Evolutionary conservation across 305 asterid species (phyloP), one percentile per base, ranked within the genome.

Genomic region (Ilex paraguariensis): DNA sequence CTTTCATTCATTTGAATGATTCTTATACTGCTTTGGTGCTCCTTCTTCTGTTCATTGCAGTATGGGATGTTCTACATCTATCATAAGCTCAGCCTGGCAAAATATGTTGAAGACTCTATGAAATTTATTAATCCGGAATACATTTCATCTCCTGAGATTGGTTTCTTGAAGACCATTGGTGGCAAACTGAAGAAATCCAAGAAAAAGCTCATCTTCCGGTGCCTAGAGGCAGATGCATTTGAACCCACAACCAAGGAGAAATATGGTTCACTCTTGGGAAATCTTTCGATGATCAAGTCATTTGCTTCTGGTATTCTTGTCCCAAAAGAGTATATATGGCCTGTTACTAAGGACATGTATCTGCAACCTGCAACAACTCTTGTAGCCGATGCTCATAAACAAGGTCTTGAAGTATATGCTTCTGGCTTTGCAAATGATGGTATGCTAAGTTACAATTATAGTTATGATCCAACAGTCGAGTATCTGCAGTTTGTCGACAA

Each of bases 71-170:
- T 89, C 82, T 92, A 67, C 86, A 69, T 76, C 63, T 83, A 81
- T 66, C 90, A 72, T 60, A 89, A 92, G 65, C 82, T 75, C 74
- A 89, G 86, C 61, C 77, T 85, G 90, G 77, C 88, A 80, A 76
- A 60, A 76, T 84, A 40, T 68, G 59, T 92, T 67, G 64, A 82
- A 39, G 65, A 85, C 56, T 64, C 75, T 40, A 72, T 89, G 33
- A 81, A 79, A 77, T 66, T 73, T 0, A 66, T 81, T 65, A 46
- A 61, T 36, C 60, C 81, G 51, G 69, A 62, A 67, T 84, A 87
- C 61, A 64, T 92, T 70, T 92, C 98, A 53, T 92, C 98, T 2
- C 96, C 95, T 7, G 97, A 92, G 79, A 87, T 90, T 71, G 81
- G 79, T 63, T 92, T 92, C 78, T 75, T 90, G 62, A 81, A 49